A percentile compares a stretch with the other conserved stretches of the same genome.
These are phyloP conservation scores for Backusella australiensis DNA, from an alignment of 192 early-diverging fungal species.

Conservation along the genomic window DNA sequence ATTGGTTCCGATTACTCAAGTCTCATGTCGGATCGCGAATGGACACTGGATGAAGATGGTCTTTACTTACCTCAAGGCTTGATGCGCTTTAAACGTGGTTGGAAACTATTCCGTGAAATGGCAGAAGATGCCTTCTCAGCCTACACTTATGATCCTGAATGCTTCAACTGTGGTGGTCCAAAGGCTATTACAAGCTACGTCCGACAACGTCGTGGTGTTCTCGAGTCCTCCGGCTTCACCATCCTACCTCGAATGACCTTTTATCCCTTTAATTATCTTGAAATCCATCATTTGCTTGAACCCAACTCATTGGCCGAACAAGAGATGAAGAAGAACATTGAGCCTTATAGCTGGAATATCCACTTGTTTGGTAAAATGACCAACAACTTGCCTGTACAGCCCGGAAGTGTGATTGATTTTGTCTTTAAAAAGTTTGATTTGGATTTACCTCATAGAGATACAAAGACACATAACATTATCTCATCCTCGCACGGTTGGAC, in stretches of 20 bases:
- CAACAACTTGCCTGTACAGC: constrained; percentile 43
- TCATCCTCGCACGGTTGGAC: neutral
- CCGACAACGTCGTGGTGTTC: constrained; percentile 33
- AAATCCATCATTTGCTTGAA: constrained; percentile 40
- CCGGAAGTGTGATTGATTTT: constrained; percentile 45
- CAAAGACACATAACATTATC: constrained; percentile 21
- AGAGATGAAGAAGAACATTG: constrained; percentile 36
- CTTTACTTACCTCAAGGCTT: constrained; percentile 55
- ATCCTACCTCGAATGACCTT: constrained; percentile 47
- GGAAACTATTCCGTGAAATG: constrained; percentile 53
- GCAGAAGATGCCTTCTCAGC: constrained; percentile 48
- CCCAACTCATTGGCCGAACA: constrained; percentile 36
- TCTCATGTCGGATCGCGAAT: constrained; percentile 38
- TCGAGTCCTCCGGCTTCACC: constrained; percentile 43
- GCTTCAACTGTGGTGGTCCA: constrained; percentile 60
- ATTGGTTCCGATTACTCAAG: constrained; percentile 56
- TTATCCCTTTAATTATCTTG: constrained; percentile 50
- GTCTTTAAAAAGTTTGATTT: constrained; percentile 48
- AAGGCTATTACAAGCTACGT: constrained; percentile 57
- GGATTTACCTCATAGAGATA: constrained; percentile 38
- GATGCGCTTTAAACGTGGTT: constrained; percentile 56
- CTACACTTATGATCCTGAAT: constrained; percentile 46
- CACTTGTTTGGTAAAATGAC: constrained; percentile 61
- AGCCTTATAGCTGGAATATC: constrained; percentile 42
- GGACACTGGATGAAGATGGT: constrained; percentile 52